Evolutionary conservation across 2,329 filamentous ascomycete genomes (phyloP).

Genomic region (Sarocladium oryzae): DNA sequence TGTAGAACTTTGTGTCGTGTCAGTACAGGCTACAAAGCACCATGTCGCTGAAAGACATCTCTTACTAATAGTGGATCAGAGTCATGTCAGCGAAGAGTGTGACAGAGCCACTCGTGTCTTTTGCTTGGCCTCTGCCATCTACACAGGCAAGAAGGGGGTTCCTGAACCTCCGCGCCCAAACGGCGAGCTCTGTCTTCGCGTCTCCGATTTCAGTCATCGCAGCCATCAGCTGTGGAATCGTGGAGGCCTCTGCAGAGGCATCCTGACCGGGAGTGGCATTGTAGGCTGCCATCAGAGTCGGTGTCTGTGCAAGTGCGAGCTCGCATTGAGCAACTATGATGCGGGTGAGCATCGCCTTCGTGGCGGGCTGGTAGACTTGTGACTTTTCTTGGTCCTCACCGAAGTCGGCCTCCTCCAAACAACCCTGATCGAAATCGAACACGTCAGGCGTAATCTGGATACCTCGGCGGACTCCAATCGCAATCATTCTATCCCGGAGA

Average conservation of each 20-base stretch:
- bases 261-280: neutral
- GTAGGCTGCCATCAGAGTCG: neutral
- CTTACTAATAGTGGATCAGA: neutral
- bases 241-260: neutral
- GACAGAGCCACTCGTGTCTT: neutral
- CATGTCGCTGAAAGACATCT: too few relatives aligned
- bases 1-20: too few relatives aligned
- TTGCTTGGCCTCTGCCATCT: neutral
- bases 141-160: neutral
- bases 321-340: neutral
- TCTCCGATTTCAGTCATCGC: neutral
- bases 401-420: neutral
- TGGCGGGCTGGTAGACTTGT: neutral
- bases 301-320: neutral
- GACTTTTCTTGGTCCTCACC: neutral
- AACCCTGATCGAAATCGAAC: neutral
- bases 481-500: conserved; percentile 5
- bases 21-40: too few relatives aligned
- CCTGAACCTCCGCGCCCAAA: conserved; percentile 3
- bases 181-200: conserved; percentile 1
- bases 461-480: conserved; percentile 4
- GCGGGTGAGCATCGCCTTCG: neutral
- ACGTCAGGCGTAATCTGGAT: conserved; percentile 1
- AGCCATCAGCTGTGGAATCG: neutral
- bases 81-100: neutral